Conservation (phyloP, 75 land plant species). For the Sequoia sempervirens region DNA sequence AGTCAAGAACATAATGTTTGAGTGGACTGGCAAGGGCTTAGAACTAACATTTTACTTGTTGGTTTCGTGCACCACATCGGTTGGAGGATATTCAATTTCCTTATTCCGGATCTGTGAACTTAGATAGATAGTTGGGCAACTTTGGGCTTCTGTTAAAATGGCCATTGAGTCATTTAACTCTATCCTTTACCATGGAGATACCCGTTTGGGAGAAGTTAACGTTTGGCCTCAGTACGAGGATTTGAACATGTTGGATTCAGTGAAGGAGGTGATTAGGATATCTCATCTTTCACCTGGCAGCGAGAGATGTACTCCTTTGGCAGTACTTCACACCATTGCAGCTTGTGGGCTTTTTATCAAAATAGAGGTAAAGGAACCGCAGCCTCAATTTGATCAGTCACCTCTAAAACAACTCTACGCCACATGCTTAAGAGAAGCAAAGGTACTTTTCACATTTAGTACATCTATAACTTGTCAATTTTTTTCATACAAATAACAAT, state of each 20-base stretch:
- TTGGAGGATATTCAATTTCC: neutral
- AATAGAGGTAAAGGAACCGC: conserved; percentile 41
- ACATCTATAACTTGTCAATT: neutral
- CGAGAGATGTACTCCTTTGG: conserved; percentile 80
- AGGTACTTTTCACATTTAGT: conserved; percentile 34
- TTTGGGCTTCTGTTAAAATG: conserved; percentile 11
- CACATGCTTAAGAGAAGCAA: conserved; percentile 67
- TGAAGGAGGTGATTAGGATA: conserved; percentile 59
- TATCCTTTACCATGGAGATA: conserved; percentile 47
- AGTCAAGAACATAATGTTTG: conserved; percentile 1
- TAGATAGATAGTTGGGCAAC: neutral
- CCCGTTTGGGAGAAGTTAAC: conserved; percentile 46
- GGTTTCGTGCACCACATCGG: neutral
- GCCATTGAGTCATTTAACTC: conserved; percentile 17
- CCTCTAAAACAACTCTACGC: conserved; percentile 50
- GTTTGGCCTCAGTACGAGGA: conserved; percentile 40
- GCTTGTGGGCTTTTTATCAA: conserved; percentile 59
- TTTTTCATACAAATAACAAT: neutral
- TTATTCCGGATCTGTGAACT: neutral
- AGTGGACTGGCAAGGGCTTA: neutral
- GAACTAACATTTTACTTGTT: conserved; percentile 1
- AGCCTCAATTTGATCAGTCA: conserved; percentile 17
- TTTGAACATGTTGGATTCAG: conserved; percentile 21
- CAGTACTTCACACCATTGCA: conserved; percentile 76
- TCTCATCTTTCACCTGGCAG: conserved; percentile 56